Percentiles rank a stretch among this genome's conserved stretches.
These are phyloP conservation scores for Coemansia sp. DNA, from an alignment of 192 early-diverging fungal species.

Conservation along the genomic window DNA sequence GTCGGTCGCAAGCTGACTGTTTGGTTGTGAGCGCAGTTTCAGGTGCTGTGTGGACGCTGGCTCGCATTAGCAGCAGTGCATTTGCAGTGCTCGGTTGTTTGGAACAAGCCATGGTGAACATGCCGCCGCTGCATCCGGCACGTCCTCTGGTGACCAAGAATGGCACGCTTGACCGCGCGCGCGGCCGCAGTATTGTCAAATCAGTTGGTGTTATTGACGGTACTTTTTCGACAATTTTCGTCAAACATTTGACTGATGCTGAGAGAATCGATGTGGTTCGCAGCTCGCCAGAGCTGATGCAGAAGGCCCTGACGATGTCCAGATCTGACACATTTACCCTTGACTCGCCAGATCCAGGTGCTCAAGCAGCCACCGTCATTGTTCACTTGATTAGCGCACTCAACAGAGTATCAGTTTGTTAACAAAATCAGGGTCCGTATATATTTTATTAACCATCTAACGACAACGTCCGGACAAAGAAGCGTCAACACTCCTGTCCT, in stretches of 20 bases:
- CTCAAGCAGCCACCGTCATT: slow-evolving; percentile 4
- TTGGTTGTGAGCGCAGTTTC: slow-evolving; percentile 22
- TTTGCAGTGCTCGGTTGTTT: slow-evolving; percentile 22
- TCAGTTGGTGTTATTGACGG: slow-evolving; percentile 21
- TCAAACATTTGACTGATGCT: slow-evolving; percentile 10
- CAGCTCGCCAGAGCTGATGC: slow-evolving; percentile 15
- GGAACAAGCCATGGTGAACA: slow-evolving; percentile 24
- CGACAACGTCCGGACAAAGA: neutral
- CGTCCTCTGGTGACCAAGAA: slow-evolving; percentile 19
- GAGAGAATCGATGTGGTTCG: slow-evolving; percentile 38
- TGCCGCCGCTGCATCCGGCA: slow-evolving; percentile 29
- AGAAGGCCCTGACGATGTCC: neutral
- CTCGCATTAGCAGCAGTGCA: slow-evolving; percentile 25
- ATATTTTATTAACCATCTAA: slow-evolving; percentile 3
- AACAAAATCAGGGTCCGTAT: neutral
- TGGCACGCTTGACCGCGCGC: slow-evolving; percentile 13
- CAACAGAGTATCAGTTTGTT: slow-evolving; percentile 11
- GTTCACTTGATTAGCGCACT: slow-evolving; percentile 12
- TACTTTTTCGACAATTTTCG: slow-evolving; percentile 17
- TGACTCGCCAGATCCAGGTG: neutral
- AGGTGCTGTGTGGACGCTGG: slow-evolving; percentile 40
- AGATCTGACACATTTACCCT: neutral
- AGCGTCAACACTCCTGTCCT: neutral
- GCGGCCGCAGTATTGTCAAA: slow-evolving; percentile 4
- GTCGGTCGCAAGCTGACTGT: neutral